These are phyloP conservation scores for Rhizophagus sp. DNA, from an alignment of 192 early-diverging fungal species.

Conservation along the genomic window DNA sequence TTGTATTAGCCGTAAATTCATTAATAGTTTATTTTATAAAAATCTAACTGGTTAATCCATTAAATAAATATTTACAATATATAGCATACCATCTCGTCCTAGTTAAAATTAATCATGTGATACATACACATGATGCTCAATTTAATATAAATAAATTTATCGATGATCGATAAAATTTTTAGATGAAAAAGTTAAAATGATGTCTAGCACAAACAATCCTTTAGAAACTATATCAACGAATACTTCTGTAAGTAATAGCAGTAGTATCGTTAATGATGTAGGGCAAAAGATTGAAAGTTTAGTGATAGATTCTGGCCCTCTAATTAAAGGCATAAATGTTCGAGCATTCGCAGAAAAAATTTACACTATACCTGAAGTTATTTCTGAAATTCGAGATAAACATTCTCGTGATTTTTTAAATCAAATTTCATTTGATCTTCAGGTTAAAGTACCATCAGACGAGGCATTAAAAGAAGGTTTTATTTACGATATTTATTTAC, in stretches of 20 bases:
- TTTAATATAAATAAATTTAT: too few relatives aligned
- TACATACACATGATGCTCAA: too few relatives aligned
- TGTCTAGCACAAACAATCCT: not conserved
- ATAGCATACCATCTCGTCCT: too few relatives aligned
- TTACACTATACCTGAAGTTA: conserved; percentile 86
- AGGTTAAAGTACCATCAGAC: conserved; percentile 61
- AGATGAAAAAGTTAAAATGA: not conserved
- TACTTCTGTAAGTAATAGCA: not conserved
- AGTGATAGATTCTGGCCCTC: conserved; percentile 75
- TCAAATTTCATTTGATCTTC: conserved; percentile 63
- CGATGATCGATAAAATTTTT: not conserved
- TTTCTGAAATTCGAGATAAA: conserved; percentile 80
- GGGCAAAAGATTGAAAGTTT: conserved; percentile 32
- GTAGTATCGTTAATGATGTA: not conserved
- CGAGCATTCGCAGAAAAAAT: conserved; percentile 68
- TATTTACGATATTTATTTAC: not conserved
- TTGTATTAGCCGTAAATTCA: too few relatives aligned
- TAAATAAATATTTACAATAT: too few relatives aligned
- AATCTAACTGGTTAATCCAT: too few relatives aligned
- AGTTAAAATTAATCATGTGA: too few relatives aligned
- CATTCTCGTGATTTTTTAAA: conserved; percentile 62
- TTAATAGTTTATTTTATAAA: too few relatives aligned
- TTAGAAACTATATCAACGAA: not conserved
- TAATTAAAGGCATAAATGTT: conserved; percentile 66
- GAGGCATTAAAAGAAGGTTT: conserved; percentile 62